Base-by-base conservation (phyloP, 2,329 filamentous ascomycete genomes). In the Trichoderma brevicompactum region DNA sequence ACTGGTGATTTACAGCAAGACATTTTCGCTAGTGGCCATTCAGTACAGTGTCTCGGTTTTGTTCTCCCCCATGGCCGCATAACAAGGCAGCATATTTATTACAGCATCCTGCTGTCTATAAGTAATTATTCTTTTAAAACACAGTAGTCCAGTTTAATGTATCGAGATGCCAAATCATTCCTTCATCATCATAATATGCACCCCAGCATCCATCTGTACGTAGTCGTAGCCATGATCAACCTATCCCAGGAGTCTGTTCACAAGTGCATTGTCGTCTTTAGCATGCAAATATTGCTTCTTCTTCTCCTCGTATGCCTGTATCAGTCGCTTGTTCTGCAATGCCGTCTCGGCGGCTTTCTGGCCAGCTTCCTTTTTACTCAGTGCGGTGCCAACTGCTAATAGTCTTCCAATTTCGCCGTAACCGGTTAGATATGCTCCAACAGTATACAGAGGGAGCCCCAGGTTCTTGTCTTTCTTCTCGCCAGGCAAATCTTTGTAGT, bases 291-390 rank as follows among this genome's bases (percentile, higher is more conserved):
- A 80, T 0, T 77, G 80, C 65, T 73, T 74, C 75, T 83, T 87
- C 72, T 83, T 84, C 23, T 79, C 77, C 23, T 74, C 71, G 44
- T 82, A 83, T 28, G 76, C 72, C 68, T 81, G 82, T 54, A 88
- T 85, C 68, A 91, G 70, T 71, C 88, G 89, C 74, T 87, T 89
- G 72, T 92, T 88, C 48, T 82, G 79, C 73, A 94, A 71, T 0
- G 89, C 89, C 69, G 81, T 79, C 48, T 79, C 76, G 0, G 91
- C 91, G 1, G 91, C 91, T 69, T 85, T 87, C 13, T 84, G 79
- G 0, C 88, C 88, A 1, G 90, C 91, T 65, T 92, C 88, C 65
- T 85, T 86, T 77, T 92, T 92, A 63, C 83, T 86, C 68, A 86
- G 77, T 1, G 85, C 90, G 38, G 83, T 84, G 0, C 89, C 91